Evolutionary conservation across 768 basidiomycete species (phyloP).

Genomic region (Psilocybe subaeruginosa): DNA sequence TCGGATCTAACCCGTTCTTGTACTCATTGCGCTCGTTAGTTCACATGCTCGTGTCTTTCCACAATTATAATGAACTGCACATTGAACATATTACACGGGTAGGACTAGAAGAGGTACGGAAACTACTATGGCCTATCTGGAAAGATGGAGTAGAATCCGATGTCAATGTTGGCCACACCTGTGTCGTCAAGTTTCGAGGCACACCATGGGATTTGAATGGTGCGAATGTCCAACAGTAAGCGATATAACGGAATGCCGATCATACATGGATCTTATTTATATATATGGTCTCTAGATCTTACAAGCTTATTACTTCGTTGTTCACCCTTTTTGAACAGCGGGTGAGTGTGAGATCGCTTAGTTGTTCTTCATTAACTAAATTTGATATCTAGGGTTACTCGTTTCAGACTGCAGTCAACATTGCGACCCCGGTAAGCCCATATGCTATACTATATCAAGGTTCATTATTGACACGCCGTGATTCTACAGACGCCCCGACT

Average conservation of each 20-base stretch:
- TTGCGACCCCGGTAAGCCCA: conserved; percentile 50
- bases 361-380: conserved; percentile 1
- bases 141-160: conserved; percentile 61
- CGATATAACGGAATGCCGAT: not conserved
- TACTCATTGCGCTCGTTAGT: conserved; percentile 40
- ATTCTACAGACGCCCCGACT: conserved; percentile 57
- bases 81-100: conserved; percentile 52
- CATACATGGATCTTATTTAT: conserved; percentile 7
- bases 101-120: conserved; percentile 61
- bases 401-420: conserved; percentile 67
- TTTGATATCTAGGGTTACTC: conserved; percentile 59
- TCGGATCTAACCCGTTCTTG: conserved; percentile 3
- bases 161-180: conserved; percentile 44
- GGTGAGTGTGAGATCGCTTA: conserved; percentile 37
- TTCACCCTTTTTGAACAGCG: conserved; percentile 62
- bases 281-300: conserved; percentile 43
- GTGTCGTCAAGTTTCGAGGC: conserved; percentile 66
- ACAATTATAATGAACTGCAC: conserved; percentile 64
- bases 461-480: conserved; percentile 2
- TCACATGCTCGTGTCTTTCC: conserved; percentile 75
- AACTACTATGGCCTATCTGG: conserved; percentile 65
- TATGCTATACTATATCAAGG: not conserved
- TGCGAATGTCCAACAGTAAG: conserved; percentile 55
- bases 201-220: conserved; percentile 72
- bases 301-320: conserved; percentile 60